Conservation (phyloP, 352 stramenopile genomes). For the Saprolegnia diclina region DNA sequence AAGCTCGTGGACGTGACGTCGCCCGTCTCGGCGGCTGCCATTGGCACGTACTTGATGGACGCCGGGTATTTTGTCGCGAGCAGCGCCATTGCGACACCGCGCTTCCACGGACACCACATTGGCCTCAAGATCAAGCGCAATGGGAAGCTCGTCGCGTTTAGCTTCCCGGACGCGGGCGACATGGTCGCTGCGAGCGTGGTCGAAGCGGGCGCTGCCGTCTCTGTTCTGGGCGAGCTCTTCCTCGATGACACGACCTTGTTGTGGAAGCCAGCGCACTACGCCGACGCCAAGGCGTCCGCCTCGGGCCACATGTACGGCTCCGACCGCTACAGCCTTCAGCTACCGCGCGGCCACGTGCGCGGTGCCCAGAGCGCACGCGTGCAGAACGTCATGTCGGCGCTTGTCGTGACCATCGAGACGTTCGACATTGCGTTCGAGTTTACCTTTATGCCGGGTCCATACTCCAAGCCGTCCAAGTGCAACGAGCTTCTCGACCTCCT, state of each 20-base stretch:
- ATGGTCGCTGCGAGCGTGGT: background rate
- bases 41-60: constrained; percentile 17
- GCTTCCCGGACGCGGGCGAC: constrained; percentile 2
- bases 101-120: constrained; percentile 21
- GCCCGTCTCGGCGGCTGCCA: background rate
- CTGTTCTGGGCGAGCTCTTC: constrained; percentile 17
- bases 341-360: background rate
- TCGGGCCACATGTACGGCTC: constrained; percentile 26
- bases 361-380: background rate
- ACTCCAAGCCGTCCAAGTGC: constrained; percentile 14
- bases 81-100: background rate
- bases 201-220: background rate
- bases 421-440: constrained; percentile 25
- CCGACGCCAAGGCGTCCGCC: constrained; percentile 1
- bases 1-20: background rate
- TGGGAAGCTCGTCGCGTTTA: constrained; percentile 22
- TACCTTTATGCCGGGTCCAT: constrained; percentile 24
- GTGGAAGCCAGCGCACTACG: constrained; percentile 15
- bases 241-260: background rate
- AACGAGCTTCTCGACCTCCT: constrained; percentile 13
- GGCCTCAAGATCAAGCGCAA: constrained; percentile 25
- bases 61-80: constrained; percentile 9
- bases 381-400: constrained; percentile 21
- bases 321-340: constrained; percentile 18
- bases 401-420: constrained; percentile 3